A percentile compares a stretch with the other conserved stretches of the same genome.
These are phyloP conservation scores for Lentinula guzmanii DNA, from an alignment of 768 basidiomycete genomes.

Conservation along the genomic window DNA sequence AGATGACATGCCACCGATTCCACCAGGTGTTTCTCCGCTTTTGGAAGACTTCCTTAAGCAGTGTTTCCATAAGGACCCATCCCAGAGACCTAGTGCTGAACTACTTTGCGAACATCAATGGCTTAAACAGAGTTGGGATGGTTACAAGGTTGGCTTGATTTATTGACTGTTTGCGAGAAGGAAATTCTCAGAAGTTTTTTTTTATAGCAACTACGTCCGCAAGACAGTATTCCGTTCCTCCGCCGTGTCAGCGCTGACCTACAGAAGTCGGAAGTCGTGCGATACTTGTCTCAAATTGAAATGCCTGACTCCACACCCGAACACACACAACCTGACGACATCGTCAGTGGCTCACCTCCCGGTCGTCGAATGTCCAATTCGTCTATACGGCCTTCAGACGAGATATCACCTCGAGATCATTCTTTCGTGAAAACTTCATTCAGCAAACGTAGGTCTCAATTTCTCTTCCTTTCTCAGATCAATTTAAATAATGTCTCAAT, in stretches of 20 bases:
- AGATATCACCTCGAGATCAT: slow-evolving; percentile 66
- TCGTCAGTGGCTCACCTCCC: slow-evolving; percentile 28
- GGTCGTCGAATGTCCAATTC: slow-evolving; percentile 33
- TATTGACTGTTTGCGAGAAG: neutral
- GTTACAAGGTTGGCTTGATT: slow-evolving; percentile 57
- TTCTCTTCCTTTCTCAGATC: neutral
- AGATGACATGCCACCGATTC: slow-evolving; percentile 83
- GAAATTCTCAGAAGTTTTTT: slow-evolving; percentile 3
- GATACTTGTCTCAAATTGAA: slow-evolving; percentile 45
- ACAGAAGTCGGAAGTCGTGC: slow-evolving; percentile 62
- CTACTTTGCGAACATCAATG: slow-evolving; percentile 86
- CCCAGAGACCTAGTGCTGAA: slow-evolving; percentile 77
- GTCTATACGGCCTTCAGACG: slow-evolving; percentile 33
- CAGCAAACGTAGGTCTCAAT: slow-evolving; percentile 67
- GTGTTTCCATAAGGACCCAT: slow-evolving; percentile 90
- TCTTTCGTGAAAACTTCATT: slow-evolving; percentile 91
- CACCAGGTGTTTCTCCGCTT: slow-evolving; percentile 69
- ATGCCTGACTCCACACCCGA: slow-evolving; percentile 34
- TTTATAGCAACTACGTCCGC: slow-evolving; percentile 70
- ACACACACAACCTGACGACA: slow-evolving; percentile 26
- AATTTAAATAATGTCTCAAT: neutral
- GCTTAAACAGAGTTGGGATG: slow-evolving; percentile 76
- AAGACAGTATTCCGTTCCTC: slow-evolving; percentile 94
- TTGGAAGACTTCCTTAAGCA: slow-evolving; percentile 75
- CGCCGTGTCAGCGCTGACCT: slow-evolving; percentile 86